Percentiles rank a stretch among this genome's conserved stretches.
Evolutionary conservation across 2,329 filamentous ascomycete species (phyloP).

Genomic region (Pestalotiopsis sp.): DNA sequence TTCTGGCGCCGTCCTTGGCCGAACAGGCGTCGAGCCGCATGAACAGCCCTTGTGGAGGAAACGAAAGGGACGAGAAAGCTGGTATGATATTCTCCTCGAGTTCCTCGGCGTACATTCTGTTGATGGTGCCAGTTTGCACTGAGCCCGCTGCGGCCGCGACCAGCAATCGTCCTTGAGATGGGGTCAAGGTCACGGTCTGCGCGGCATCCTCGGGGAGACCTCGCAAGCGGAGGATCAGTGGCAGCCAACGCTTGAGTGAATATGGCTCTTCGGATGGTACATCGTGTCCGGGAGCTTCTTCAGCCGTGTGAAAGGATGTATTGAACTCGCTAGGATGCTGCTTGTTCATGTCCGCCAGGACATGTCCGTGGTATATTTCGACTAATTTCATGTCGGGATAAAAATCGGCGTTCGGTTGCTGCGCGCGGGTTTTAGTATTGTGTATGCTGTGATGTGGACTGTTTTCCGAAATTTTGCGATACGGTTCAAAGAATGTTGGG

Average conservation of each 20-base stretch:
- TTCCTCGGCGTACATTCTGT: constrained; percentile 34
- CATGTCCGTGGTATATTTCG: no score
- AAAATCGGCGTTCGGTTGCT: no score
- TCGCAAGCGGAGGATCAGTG: constrained; percentile 39
- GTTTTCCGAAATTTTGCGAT: no score
- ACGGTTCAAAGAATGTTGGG: no score
- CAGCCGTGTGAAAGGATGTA: constrained; percentile 36
- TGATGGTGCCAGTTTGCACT: constrained; percentile 31
- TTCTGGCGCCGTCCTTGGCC: constrained; percentile 41
- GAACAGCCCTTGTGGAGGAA: constrained; percentile 41
- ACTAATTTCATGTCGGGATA: no score
- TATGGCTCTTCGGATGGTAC: constrained; percentile 36
- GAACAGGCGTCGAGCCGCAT: constrained; percentile 45
- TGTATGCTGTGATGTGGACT: no score
- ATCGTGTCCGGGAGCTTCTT: constrained; percentile 30
- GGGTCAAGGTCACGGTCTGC: constrained; percentile 34
- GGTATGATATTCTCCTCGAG: constrained; percentile 33
- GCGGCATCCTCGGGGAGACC: constrained; percentile 23
- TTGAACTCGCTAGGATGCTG: constrained; percentile 30
- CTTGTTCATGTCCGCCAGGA: no score
- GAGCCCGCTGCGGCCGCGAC: constrained; percentile 33
- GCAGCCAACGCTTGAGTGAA: constrained; percentile 44
- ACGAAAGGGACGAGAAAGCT: constrained; percentile 24
- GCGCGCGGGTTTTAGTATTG: no score
- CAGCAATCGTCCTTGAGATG: constrained; percentile 32